A percentile compares a stretch with the other conserved stretches of the same genome.
Conservation (phyloP, 257 asterid genomes). For the Fraxinus quadrangulata region DNA sequence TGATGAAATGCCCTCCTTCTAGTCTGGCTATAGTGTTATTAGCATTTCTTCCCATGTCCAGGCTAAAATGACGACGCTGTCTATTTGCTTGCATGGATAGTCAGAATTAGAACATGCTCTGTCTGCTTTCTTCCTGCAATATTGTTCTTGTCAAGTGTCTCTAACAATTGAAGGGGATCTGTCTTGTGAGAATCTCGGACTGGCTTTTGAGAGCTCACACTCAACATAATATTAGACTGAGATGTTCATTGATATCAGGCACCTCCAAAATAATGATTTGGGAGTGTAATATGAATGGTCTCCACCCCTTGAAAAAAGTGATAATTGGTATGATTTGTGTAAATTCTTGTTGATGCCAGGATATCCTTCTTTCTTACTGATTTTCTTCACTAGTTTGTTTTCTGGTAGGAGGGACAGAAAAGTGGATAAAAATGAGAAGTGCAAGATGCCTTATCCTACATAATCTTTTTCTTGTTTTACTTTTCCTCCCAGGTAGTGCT, state of each 20-base stretch:
- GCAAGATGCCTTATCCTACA: neutral
- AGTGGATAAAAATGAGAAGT: neutral
- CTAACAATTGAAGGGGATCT: too few relatives aligned
- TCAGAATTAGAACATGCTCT: neutral
- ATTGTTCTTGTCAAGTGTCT: neutral
- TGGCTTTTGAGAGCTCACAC: neutral
- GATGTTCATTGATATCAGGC: neutral
- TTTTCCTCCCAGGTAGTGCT: conserved; percentile 78
- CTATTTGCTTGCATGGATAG: neutral
- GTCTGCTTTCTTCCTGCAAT: neutral
- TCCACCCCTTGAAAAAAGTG: neutral
- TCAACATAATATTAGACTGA: neutral
- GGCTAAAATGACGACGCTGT: neutral
- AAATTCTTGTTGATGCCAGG: neutral
- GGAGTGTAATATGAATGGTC: neutral
- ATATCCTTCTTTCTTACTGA: neutral
- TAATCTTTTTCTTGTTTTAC: neutral
- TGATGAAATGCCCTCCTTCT: neutral
- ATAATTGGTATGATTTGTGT: too few relatives aligned
- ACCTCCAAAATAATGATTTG: neutral
- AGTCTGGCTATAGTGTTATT: neutral
- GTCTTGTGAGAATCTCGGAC: neutral
- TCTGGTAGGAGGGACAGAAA: neutral
- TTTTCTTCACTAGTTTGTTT: neutral
- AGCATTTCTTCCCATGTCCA: neutral